These are phyloP conservation scores for Phycomyces nitens DNA, from an alignment of 192 early-diverging fungal species.

Conservation along the genomic window DNA sequence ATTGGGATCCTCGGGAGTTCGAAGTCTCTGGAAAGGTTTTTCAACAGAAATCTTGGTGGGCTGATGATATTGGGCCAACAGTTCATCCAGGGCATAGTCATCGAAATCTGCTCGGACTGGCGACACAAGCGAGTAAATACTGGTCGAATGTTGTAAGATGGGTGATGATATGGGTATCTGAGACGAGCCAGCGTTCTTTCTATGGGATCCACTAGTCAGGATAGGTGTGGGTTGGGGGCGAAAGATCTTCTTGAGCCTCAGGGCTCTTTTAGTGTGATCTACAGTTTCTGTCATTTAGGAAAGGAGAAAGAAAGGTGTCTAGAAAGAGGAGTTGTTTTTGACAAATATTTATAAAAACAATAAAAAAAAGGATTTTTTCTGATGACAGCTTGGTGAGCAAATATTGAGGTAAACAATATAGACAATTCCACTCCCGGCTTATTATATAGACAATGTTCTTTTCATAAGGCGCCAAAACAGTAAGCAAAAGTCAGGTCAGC, in stretches of 20 bases:
- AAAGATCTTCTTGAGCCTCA: conserved; percentile 15
- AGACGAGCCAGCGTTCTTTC: background rate
- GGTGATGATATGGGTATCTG: conserved; percentile 17
- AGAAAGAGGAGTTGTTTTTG: background rate
- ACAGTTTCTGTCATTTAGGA: background rate
- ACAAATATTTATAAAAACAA: no score
- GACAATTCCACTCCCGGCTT: no score
- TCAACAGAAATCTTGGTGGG: no score
- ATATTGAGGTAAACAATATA: no score
- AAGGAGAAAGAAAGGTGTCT: background rate
- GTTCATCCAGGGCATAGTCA: background rate
- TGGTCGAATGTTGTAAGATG: conserved; percentile 22
- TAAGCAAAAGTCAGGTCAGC: background rate
- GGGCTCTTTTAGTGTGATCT: conserved; percentile 3
- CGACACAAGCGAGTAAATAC: conserved; percentile 25
- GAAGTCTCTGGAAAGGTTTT: background rate
- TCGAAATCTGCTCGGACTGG: conserved; percentile 19
- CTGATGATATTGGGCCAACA: background rate
- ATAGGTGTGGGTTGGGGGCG: background rate
- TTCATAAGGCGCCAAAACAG: background rate
- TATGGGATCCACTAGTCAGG: background rate
- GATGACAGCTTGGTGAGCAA: no score
- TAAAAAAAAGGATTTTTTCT: no score
- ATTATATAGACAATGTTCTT: background rate
- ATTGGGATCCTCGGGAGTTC: background rate